Conservation (phyloP, 176 grass and related monocot genomes). For the Eleusine coracana region DNA sequence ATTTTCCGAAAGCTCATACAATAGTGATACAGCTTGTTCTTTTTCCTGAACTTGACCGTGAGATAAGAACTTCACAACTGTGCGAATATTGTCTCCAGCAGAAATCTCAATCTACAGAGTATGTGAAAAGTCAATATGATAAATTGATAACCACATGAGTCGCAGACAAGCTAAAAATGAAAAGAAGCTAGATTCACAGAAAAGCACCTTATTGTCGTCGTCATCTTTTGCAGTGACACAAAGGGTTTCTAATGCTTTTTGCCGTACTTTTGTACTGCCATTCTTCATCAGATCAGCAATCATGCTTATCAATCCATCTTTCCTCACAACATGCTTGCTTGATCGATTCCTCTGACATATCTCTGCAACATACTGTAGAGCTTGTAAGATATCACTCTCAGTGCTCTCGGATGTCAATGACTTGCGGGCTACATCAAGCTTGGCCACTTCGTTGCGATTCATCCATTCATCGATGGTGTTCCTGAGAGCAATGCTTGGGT, state of each 20-base stretch:
- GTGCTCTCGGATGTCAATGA: constrained; percentile 62
- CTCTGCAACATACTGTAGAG: constrained; percentile 64
- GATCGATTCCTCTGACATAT: constrained; percentile 70
- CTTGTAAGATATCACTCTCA: constrained; percentile 72
- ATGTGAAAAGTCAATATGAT: constrained; percentile 36
- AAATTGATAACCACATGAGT: background rate
- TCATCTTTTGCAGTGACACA: constrained; percentile 71
- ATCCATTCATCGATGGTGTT: constrained; percentile 97
- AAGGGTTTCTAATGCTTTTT: constrained; percentile 74
- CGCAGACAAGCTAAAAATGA: constrained; percentile 4
- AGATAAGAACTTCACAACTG: constrained; percentile 93
- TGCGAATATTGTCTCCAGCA: constrained; percentile 84
- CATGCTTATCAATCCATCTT: constrained; percentile 63
- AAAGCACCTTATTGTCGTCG: constrained; percentile 80
- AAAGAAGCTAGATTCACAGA: constrained; percentile 13
- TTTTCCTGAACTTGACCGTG: constrained; percentile 70
- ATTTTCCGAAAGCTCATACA: constrained; percentile 87
- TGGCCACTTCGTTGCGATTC: constrained; percentile 73
- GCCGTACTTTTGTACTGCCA: constrained; percentile 61
- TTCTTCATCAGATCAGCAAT: constrained; percentile 82
- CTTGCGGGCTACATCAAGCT: constrained; percentile 68
- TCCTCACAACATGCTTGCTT: constrained; percentile 61
- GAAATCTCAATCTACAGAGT: constrained; percentile 69
- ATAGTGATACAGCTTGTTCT: constrained; percentile 78
- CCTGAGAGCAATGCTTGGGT: constrained; percentile 79